phyloP scores from a whole-genome alignment of 169 alveolate genomes.

The Eimeria zaria region DNA sequence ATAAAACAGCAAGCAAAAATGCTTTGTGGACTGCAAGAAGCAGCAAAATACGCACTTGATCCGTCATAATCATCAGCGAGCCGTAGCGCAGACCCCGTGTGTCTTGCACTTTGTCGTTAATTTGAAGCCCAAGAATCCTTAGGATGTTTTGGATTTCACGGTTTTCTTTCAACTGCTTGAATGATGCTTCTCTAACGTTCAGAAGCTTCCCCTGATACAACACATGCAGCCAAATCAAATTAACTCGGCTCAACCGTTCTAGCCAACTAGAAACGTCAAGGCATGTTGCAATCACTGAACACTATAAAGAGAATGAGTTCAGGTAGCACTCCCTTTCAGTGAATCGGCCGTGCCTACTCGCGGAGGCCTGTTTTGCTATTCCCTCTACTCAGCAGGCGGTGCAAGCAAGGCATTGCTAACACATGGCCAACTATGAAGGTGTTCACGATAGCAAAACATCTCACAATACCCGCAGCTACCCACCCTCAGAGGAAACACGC shows the following conservation, averaged over 20 bases:
- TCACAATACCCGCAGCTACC: neutral
- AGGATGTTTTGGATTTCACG: constrained; percentile 98
- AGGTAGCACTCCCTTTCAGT: neutral
- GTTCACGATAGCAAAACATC: neutral
- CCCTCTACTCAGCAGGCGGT: neutral
- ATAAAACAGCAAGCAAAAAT: neutral
- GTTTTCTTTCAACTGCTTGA: constrained; percentile 97
- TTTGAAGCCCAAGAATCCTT: constrained; percentile 97
- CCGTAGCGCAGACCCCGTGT: constrained; percentile 98
- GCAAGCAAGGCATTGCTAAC: neutral
- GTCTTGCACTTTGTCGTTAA: constrained; percentile 89
- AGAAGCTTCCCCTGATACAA: constrained; percentile 98
- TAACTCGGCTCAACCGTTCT: neutral
- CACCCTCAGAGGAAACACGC: constrained; percentile 98
- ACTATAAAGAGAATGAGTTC: neutral
- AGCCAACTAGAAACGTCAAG: neutral
- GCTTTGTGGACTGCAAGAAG: neutral
- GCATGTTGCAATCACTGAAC: neutral
- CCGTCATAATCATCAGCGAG: constrained; percentile 99
- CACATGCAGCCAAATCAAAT: neutral
- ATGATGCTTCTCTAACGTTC: constrained; percentile 99
- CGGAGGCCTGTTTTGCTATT: neutral
- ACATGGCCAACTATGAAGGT: neutral
- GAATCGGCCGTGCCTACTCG: neutral
- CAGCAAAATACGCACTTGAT: constrained; percentile 90